A percentile compares a stretch with the other conserved stretches of the same genome.
Conservation (phyloP, 2,329 filamentous ascomycete genomes). For the Trichoderma sp. region DNA sequence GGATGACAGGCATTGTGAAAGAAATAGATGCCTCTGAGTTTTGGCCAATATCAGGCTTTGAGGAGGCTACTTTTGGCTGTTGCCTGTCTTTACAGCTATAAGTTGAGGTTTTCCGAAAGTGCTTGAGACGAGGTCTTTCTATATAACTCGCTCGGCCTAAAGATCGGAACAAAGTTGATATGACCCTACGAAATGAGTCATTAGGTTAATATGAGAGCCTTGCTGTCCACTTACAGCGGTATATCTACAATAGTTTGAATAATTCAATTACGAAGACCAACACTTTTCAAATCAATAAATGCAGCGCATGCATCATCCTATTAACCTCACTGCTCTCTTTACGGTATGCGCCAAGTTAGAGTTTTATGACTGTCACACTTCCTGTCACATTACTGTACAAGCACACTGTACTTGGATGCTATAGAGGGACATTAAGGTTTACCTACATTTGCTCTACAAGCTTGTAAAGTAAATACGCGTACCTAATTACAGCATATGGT, state of each 20-base stretch:
- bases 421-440: neutral
- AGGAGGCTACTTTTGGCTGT: neutral
- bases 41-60: neutral
- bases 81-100: neutral
- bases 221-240: constrained; percentile 1
- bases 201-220: neutral
- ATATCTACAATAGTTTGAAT: neutral
- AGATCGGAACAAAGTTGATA: neutral
- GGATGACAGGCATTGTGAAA: constrained; percentile 52
- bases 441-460: neutral
- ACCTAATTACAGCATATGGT: neutral
- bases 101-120: neutral
- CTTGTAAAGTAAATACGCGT: neutral
- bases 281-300: neutral
- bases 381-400: too few relatives aligned
- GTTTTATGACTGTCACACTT: neutral
- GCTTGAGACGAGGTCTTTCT: neutral
- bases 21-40: neutral
- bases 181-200: constrained; percentile 21
- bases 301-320: neutral
- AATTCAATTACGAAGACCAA: neutral
- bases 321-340: neutral
- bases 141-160: neutral
- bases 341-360: neutral
- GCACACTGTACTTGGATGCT: neutral